A percentile compares a stretch with the other conserved stretches of the same genome.
Conservation (phyloP, 2,329 filamentous ascomycete genomes). For the Leptographium galeiforme region DNA sequence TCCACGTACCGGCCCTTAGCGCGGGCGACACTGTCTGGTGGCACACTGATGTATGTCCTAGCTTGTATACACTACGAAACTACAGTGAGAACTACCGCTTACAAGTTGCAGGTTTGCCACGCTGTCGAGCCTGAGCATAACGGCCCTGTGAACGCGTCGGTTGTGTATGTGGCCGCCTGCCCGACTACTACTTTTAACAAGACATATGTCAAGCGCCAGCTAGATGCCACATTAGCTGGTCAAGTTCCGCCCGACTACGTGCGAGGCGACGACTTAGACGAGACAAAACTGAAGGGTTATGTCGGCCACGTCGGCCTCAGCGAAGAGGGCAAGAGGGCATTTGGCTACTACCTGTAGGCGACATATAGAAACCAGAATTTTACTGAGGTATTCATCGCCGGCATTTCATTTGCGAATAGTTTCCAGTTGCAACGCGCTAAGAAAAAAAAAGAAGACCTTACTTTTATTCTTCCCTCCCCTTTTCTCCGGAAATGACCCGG, state of each 20-base stretch:
- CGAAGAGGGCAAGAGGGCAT: not conserved
- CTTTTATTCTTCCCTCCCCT: no score
- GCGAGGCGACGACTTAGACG: not conserved
- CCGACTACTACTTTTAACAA: conserved; percentile 6
- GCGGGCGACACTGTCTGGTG: conserved; percentile 1
- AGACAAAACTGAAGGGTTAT: not conserved
- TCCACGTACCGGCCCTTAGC: not conserved
- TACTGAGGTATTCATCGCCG: no score
- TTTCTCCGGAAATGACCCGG: no score
- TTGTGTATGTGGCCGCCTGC: conserved; percentile 5
- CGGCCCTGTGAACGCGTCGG: conserved; percentile 1
- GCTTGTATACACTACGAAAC: not conserved
- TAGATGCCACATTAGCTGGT: not conserved
- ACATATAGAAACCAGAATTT: no score
- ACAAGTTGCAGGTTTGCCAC: conserved; percentile 1
- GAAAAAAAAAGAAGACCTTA: no score
- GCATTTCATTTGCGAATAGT: no score
- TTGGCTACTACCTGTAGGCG: not conserved
- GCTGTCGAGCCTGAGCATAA: conserved; percentile 8
- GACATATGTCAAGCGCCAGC: conserved; percentile 3
- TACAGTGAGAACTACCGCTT: no score
- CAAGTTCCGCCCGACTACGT: conserved; percentile 14
- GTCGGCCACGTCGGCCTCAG: not conserved
- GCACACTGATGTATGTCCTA: conserved; percentile 6
- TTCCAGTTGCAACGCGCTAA: no score